Evolutionary conservation across 2,329 filamentous ascomycete genomes (phyloP), one percentile per base, ranked within the genome.

Genomic region (Purpureocillium takamizusanense): DNA sequence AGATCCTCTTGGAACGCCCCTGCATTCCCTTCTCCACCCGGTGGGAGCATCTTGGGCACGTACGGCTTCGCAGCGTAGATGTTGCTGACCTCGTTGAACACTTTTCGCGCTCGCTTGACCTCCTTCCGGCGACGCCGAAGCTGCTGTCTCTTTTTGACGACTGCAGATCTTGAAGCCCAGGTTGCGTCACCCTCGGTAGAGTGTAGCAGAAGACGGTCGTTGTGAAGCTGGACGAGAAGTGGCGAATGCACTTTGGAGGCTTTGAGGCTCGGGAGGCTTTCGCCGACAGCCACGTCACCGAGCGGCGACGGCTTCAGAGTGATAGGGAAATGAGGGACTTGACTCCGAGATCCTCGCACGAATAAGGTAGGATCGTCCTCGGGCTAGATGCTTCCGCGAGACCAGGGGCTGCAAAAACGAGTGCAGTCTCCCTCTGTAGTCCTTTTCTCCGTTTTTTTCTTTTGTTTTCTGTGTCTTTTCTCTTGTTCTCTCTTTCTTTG

Each of bases 1-100:
- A 97, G 74, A 50, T 97, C 92, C 60, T 95, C 83, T 54, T 78
- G 78, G 72, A 81, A 94, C 39, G 51, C 56, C 35, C 45, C 49
- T 23, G 47, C 54, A 30, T 43, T 51, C 15, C 46, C 56, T 33
- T 52, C 56, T 43, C 55, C 56, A 38, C 57, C 56, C 27, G 63
- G 53, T 39, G 60, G 55, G 44, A 74, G 57, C 67, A 73, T 74
- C 48, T 69, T 69, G 50, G 59, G 51, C 43, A 56, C 48, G 51
- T 66, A 66, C 25, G 58, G 51, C 48, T 58, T 64, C 36, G 63
- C 46, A 34, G 56, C 56, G 47, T 69, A 70, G 51, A 68, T 66
- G 49, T 65, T 68, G 46, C 56, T 54, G 29, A 57, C 46, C 47
- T 63, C 52, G 56, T 65, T 49, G 40, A 67, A 67, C 25, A 62